These are phyloP conservation scores for Metschnikowia proteae DNA, from an alignment of 805 yeast species.

Conservation along the genomic window DNA sequence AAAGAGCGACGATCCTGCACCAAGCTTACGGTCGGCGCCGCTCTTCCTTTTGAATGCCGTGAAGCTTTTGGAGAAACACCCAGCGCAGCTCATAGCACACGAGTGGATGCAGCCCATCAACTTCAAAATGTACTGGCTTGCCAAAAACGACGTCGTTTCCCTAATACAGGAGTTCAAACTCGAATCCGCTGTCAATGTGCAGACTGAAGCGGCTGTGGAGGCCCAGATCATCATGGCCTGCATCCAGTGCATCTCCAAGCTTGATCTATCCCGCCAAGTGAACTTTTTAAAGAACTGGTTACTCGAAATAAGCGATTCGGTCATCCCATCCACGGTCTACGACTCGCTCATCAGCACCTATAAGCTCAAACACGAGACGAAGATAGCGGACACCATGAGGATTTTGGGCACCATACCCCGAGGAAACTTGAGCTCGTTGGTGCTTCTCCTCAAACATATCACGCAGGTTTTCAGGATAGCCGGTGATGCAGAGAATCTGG, in stretches of 20 bases:
- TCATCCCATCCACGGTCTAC: slow-evolving; percentile 40
- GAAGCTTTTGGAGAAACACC: slow-evolving; percentile 14
- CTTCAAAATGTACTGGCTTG: slow-evolving; percentile 32
- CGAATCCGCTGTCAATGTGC: neutral
- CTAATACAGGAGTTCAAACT: slow-evolving; percentile 19
- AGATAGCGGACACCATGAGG: slow-evolving; percentile 20
- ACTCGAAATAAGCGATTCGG: slow-evolving; percentile 38
- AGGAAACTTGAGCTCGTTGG: slow-evolving; percentile 36
- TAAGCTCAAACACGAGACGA: slow-evolving; percentile 6
- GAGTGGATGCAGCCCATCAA: slow-evolving; percentile 32
- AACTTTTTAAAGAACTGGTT: slow-evolving; percentile 40
- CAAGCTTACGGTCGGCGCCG: slow-evolving; percentile 32
- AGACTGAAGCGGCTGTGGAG: slow-evolving; percentile 21
- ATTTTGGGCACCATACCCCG: slow-evolving; percentile 34
- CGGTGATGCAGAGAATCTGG: no score
- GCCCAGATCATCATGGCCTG: neutral
- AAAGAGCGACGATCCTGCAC: slow-evolving; percentile 7
- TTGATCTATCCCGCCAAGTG: slow-evolving; percentile 16
- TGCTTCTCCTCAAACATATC: slow-evolving; percentile 36
- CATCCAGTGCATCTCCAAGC: slow-evolving; percentile 10
- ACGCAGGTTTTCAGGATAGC: slow-evolving; percentile 16
- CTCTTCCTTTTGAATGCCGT: slow-evolving; percentile 25
- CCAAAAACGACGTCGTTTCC: slow-evolving; percentile 28
- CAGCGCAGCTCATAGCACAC: neutral
- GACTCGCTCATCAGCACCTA: slow-evolving; percentile 28